These are phyloP conservation scores for Aspergillus cejpii DNA, from an alignment of 2,329 filamentous ascomycete species.

Conservation along the genomic window DNA sequence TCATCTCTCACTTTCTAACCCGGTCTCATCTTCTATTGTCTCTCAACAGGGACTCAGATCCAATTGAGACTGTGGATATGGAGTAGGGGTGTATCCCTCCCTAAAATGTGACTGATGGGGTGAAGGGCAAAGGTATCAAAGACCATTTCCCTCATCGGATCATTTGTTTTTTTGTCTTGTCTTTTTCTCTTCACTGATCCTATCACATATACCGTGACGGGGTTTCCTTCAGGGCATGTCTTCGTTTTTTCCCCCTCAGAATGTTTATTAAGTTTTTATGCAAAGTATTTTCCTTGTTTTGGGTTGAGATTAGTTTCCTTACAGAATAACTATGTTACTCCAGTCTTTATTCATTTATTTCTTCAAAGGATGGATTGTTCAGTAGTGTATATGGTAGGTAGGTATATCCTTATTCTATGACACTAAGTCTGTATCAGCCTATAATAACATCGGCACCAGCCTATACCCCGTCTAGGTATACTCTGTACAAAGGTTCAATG, in stretches of 20 bases:
- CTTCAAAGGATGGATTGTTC: too few relatives aligned
- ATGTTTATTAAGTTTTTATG: background rate
- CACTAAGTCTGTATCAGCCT: background rate
- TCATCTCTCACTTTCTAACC: too few relatives aligned
- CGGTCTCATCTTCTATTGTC: too few relatives aligned
- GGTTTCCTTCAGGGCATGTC: background rate
- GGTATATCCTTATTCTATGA: background rate
- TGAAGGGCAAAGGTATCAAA: too few relatives aligned
- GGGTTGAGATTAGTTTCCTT: background rate
- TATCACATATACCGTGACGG: background rate
- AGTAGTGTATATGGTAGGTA: background rate
- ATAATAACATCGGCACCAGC: background rate
- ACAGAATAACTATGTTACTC: too few relatives aligned
- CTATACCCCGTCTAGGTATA: too few relatives aligned
- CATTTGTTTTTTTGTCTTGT: slow-evolving; percentile 16
- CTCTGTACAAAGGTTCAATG: background rate
- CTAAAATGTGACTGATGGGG: too few relatives aligned
- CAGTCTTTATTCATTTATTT: too few relatives aligned
- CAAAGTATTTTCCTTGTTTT: background rate
- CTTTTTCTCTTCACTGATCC: slow-evolving; percentile 5
- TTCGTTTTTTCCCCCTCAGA: background rate
- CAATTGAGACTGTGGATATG: too few relatives aligned
- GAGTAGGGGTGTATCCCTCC: too few relatives aligned
- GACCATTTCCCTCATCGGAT: background rate
- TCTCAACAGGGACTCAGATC: too few relatives aligned